Evolutionary conservation across 164 flowering plant species (phyloP).

Genomic region (Paratinospora sagittata): DNA sequence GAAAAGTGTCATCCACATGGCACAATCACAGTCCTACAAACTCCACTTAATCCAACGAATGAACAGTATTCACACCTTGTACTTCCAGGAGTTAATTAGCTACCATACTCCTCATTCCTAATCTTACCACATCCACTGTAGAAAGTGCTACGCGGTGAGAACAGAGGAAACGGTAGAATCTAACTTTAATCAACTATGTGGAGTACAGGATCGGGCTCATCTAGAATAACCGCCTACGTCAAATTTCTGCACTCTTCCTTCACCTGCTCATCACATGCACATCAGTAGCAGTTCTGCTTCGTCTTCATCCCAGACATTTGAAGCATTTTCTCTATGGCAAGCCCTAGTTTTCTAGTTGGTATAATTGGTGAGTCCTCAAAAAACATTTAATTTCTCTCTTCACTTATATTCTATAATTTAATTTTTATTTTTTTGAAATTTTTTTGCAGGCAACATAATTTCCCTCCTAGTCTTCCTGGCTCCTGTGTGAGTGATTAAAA

Average conservation of each 20-base stretch:
- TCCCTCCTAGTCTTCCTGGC: constrained; percentile 62
- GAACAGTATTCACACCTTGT: too few relatives aligned
- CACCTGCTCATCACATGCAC: background rate
- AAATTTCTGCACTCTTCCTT: background rate
- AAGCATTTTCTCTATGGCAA: constrained; percentile 29
- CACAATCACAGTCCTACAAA: too few relatives aligned
- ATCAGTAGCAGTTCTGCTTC: background rate
- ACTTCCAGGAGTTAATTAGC: too few relatives aligned
- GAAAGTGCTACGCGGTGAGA: background rate
- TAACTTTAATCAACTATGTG: background rate
- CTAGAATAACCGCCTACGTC: background rate
- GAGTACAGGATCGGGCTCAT: background rate
- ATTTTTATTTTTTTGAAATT: too few relatives aligned
- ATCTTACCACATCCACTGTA: too few relatives aligned
- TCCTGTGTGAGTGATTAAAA: constrained; percentile 55
- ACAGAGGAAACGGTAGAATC: background rate
- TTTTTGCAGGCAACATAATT: constrained; percentile 52
- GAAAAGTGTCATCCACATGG: too few relatives aligned
- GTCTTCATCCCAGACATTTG: background rate
- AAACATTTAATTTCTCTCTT: too few relatives aligned
- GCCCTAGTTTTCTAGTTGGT: constrained; percentile 50
- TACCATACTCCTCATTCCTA: too few relatives aligned
- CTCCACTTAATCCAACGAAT: too few relatives aligned
- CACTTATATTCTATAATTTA: too few relatives aligned
- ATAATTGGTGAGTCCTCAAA: constrained; percentile 37